Conservation (phyloP, 192 early-diverging fungal genomes). For the Dissophora globulifera region DNA sequence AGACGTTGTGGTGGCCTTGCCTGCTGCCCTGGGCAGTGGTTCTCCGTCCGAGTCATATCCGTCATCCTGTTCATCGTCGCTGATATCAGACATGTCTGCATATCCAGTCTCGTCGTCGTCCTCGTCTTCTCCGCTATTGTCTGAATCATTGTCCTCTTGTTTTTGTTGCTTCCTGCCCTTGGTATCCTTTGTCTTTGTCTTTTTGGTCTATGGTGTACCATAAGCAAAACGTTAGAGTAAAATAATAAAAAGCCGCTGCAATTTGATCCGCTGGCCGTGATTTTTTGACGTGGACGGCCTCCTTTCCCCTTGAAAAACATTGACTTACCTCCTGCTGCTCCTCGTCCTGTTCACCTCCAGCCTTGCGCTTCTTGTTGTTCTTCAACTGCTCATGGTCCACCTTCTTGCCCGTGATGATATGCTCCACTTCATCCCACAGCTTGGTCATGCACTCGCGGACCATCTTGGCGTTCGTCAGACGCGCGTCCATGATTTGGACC, state of each 20-base stretch:
- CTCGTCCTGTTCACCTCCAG: constrained; percentile 27
- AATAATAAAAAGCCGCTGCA: too few species aligned
- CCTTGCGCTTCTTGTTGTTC: constrained; percentile 47
- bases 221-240: not conserved
- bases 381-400: constrained; percentile 17
- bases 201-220: constrained; percentile 25
- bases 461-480: constrained; percentile 37
- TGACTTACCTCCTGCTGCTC: constrained; percentile 1
- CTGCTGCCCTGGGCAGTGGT: constrained; percentile 30
- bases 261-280: constrained; percentile 4
- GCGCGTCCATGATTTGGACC: constrained; percentile 25
- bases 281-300: too few species aligned
- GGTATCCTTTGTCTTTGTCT: constrained; percentile 30
- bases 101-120: constrained; percentile 9
- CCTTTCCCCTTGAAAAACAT: too few species aligned
- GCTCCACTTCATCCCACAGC: constrained; percentile 44
- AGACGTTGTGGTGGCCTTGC: constrained; percentile 8
- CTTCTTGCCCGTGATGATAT: constrained; percentile 40
- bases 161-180: constrained; percentile 40
- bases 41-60: constrained; percentile 51
- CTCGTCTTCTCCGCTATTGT: constrained; percentile 34
- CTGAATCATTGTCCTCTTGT: too few species aligned
- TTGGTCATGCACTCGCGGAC: constrained; percentile 44
- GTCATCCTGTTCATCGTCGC: constrained; percentile 33
- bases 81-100: constrained; percentile 30